Percentiles rank a stretch among this genome's conserved stretches.
phyloP scores from a whole-genome alignment of 2,329 filamentous ascomycete species.

The Macrophomina phaseolina region DNA sequence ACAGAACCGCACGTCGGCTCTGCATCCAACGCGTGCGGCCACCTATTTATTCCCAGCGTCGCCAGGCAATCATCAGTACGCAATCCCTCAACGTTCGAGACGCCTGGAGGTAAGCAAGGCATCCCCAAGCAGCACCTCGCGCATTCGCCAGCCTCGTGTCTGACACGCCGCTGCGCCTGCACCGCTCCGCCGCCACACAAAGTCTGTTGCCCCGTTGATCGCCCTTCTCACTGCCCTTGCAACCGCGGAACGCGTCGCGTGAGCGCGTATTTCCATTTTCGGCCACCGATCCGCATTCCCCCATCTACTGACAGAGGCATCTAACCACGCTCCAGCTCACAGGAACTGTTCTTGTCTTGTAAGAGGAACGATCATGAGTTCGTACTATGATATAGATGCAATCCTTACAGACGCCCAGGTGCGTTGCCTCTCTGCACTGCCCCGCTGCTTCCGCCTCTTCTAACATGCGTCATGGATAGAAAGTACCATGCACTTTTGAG shows the following conservation, averaged over 20 bases:
- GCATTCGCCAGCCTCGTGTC: slow-evolving; percentile 4
- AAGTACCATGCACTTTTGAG: slow-evolving; percentile 95
- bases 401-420: slow-evolving; percentile 87
- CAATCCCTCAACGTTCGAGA: slow-evolving; percentile 6
- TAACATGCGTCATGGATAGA: slow-evolving; percentile 57
- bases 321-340: not conserved
- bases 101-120: slow-evolving; percentile 22
- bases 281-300: slow-evolving; percentile 2
- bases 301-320: slow-evolving; percentile 1
- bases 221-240: not conserved
- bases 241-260: slow-evolving; percentile 24
- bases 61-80: slow-evolving; percentile 21
- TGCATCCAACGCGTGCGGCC: slow-evolving; percentile 2
- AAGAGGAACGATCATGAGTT: slow-evolving; percentile 48
- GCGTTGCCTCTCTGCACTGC: slow-evolving; percentile 32
- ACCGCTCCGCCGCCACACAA: not conserved
- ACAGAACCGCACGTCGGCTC: not conserved
- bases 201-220: not conserved
- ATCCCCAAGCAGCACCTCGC: not conserved
- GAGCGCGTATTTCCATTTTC: slow-evolving; percentile 24
- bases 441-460: not conserved
- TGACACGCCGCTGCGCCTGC: not conserved
- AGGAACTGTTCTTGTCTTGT: not conserved
- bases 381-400: slow-evolving; percentile 84
- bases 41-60: slow-evolving; percentile 13